Percentiles rank a stretch among this genome's conserved stretches.
Conservation (phyloP, 2,329 filamentous ascomycete species). For the Xylaria multiplex region DNA sequence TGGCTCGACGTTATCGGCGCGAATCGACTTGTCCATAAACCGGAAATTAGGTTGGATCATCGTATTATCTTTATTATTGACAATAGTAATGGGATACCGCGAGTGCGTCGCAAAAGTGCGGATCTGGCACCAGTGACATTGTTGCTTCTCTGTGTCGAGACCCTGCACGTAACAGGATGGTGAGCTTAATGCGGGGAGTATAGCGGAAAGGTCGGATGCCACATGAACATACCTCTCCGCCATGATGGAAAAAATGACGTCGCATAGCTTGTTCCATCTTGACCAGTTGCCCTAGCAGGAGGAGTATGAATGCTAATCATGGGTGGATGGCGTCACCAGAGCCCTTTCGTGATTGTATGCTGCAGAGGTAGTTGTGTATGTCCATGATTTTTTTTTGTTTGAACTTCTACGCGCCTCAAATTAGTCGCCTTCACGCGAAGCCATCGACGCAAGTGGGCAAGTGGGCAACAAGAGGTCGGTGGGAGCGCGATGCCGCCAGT, state of each 20-base stretch:
- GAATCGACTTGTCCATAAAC: slow-evolving; percentile 72
- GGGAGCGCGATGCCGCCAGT: neutral
- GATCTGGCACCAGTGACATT: slow-evolving; percentile 72
- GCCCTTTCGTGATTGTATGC: slow-evolving; percentile 11
- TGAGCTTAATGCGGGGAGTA: neutral
- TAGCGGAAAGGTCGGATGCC: slow-evolving; percentile 26
- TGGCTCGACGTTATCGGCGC: slow-evolving; percentile 68
- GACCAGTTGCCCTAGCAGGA: neutral
- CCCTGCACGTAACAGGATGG: slow-evolving; percentile 43
- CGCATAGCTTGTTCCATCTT: slow-evolving; percentile 59
- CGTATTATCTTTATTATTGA: slow-evolving; percentile 69
- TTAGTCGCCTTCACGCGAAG: neutral
- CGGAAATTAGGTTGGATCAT: slow-evolving; percentile 71
- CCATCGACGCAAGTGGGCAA: neutral
- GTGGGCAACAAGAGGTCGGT: neutral
- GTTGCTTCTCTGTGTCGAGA: slow-evolving; percentile 51
- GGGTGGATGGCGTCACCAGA: slow-evolving; percentile 16
- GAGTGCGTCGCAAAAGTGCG: slow-evolving; percentile 62
- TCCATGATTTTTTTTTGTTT: slow-evolving; percentile 27
- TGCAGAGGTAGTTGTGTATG: slow-evolving; percentile 9
- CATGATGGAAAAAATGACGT: slow-evolving; percentile 63
- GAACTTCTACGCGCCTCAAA: neutral
- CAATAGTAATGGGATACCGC: slow-evolving; percentile 66
- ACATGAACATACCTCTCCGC: slow-evolving; percentile 49
- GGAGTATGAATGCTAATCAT: slow-evolving; percentile 14